A percentile compares a stretch with the other conserved stretches of the same genome.
Conservation (phyloP, 805 yeast species). For the Maudiozyma barnettii region DNA sequence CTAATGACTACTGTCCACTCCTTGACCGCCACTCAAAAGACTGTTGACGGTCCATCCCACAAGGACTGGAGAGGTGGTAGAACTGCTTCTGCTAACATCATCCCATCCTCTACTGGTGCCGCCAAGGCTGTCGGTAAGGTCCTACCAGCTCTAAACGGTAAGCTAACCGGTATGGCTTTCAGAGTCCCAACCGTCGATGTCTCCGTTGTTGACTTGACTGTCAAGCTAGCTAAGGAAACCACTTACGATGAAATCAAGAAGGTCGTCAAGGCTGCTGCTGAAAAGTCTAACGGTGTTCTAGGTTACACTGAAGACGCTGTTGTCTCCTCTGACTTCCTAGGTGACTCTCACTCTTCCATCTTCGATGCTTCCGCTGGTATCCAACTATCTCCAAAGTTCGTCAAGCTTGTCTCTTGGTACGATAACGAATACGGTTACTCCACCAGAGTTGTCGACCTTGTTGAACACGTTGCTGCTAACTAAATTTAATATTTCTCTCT, state of each 20-base stretch:
- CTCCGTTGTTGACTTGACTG: slow-evolving; percentile 63
- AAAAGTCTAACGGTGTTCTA: slow-evolving; percentile 51
- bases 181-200: slow-evolving; percentile 70
- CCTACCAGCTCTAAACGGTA: slow-evolving; percentile 62
- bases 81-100: slow-evolving; percentile 67
- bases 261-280: slow-evolving; percentile 48
- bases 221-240: slow-evolving; percentile 47
- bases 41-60: slow-evolving; percentile 70
- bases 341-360: slow-evolving; percentile 54
- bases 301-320: slow-evolving; percentile 67
- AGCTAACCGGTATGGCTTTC: slow-evolving; percentile 65
- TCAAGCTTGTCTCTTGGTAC: slow-evolving; percentile 64
- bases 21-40: slow-evolving; percentile 63
- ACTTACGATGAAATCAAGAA: slow-evolving; percentile 57
- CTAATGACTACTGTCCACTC: slow-evolving; percentile 70
- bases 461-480: slow-evolving; percentile 46
- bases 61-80: slow-evolving; percentile 79
- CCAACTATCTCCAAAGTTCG: slow-evolving; percentile 60
- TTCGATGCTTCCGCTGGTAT: slow-evolving; percentile 65
- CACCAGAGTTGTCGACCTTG: slow-evolving; percentile 65
- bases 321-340: slow-evolving; percentile 61
- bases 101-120: slow-evolving; percentile 70
- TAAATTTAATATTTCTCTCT: slow-evolving; percentile 2
- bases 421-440: slow-evolving; percentile 72
- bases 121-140: slow-evolving; percentile 72